phyloP scores from a whole-genome alignment of 2,329 filamentous ascomycete species.

The Fusarium musae region DNA sequence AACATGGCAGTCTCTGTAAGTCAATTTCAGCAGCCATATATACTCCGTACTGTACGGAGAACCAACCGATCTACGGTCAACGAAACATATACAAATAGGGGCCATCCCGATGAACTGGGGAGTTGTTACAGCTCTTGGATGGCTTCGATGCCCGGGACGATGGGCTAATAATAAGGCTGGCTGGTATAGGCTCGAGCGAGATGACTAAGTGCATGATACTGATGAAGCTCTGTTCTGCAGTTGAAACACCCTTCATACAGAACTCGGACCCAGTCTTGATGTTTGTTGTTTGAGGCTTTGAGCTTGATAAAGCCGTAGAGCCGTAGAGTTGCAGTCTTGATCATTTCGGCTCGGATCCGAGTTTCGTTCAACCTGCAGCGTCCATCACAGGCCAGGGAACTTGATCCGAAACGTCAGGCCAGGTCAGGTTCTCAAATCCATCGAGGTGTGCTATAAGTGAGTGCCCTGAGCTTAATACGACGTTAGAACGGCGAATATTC shows the following conservation, averaged over 20 bases:
- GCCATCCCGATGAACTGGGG: constrained; percentile 20
- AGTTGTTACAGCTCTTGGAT: constrained; percentile 23
- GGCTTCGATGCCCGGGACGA: constrained; percentile 13
- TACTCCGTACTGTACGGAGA: constrained; percentile 6
- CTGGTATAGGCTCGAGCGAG: constrained; percentile 19
- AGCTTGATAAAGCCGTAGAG: background rate
- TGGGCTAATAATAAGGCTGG: constrained; percentile 31
- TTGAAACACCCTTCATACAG: constrained; percentile 36
- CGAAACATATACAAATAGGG: constrained; percentile 21
- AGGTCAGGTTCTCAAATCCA: background rate
- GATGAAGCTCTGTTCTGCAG: constrained; percentile 8
- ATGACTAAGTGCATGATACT: constrained; percentile 20
- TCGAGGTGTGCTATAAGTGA: constrained; percentile 10
- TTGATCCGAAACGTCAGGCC: constrained; percentile 12
- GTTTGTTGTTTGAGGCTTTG: constrained; percentile 6
- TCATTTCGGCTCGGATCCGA: constrained; percentile 24
- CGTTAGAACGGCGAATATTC: constrained; percentile 1
- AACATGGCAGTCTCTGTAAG: background rate
- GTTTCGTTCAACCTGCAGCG: constrained; percentile 13
- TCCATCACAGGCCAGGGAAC: constrained; percentile 5
- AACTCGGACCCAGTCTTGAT: background rate
- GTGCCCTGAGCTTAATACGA: constrained; percentile 11
- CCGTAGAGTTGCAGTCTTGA: background rate
- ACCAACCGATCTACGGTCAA: constrained; percentile 21
- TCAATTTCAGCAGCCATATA: background rate